Conservation (phyloP, 2,329 filamentous ascomycete species). For the Trichoderma koningiopsis region DNA sequence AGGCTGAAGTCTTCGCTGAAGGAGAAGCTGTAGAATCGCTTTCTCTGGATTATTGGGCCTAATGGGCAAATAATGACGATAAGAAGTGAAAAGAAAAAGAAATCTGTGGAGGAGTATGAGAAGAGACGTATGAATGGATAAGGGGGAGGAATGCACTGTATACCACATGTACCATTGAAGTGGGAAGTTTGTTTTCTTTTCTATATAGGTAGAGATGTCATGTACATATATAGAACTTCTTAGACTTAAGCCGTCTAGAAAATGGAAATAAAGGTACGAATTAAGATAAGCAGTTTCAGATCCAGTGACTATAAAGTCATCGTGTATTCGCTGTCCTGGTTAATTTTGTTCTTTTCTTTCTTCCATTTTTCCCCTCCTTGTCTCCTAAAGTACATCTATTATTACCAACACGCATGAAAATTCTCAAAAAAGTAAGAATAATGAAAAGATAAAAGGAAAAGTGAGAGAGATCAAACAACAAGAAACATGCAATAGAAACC, state of each 20-base stretch:
- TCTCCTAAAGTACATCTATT: slow-evolving; percentile 7
- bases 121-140: background rate
- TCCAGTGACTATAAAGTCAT: background rate
- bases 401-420: background rate
- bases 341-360: background rate
- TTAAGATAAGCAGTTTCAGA: background rate
- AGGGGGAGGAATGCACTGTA: background rate
- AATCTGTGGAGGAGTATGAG: too few relatives aligned
- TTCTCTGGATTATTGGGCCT: background rate
- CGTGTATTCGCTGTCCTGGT: background rate
- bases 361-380: background rate
- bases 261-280: background rate
- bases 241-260: slow-evolving; percentile 7
- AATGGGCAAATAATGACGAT: too few relatives aligned
- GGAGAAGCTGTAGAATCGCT: slow-evolving; percentile 65
- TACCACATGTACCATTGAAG: slow-evolving; percentile 22
- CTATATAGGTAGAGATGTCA: slow-evolving; percentile 6
- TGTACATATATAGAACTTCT: slow-evolving; percentile 7
- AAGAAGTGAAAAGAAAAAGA: background rate
- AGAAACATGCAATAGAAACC: background rate
- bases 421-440: background rate
- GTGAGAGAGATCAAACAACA: background rate
- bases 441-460: background rate
- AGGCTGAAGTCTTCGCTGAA: slow-evolving; percentile 79
- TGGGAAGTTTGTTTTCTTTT: background rate